Conservation (phyloP, 306 rosid species). For the Vigna trinervia region DNA sequence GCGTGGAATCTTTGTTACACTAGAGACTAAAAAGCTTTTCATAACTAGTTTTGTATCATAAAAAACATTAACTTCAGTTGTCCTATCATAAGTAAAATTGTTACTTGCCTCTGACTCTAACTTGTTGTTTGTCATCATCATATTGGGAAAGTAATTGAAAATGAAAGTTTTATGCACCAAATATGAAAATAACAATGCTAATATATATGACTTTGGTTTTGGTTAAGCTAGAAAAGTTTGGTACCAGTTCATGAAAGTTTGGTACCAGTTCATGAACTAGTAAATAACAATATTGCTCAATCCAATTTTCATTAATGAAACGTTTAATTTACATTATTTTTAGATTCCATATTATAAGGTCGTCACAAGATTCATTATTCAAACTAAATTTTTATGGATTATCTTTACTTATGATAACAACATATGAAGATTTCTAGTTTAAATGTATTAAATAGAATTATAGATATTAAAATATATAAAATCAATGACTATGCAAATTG, state of each 20-base stretch:
- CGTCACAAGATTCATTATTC: background rate
- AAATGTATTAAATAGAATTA: too few relatives aligned
- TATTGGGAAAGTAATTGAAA: background rate
- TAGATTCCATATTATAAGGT: background rate
- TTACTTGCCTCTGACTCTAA: background rate
- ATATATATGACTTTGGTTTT: too few relatives aligned
- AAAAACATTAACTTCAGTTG: background rate
- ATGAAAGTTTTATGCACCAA: background rate
- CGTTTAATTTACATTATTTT: background rate
- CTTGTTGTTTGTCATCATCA: background rate
- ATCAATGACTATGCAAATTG: too few relatives aligned
- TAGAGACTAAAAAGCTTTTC: constrained; percentile 15
- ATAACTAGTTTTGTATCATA: constrained; percentile 19
- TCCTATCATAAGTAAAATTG: constrained; percentile 2
- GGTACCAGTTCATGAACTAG: too few relatives aligned
- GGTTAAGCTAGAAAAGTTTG: too few relatives aligned
- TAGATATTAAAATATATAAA: too few relatives aligned
- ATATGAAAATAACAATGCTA: background rate
- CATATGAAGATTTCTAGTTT: too few relatives aligned
- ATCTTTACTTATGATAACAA: too few relatives aligned
- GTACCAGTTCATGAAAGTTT: too few relatives aligned
- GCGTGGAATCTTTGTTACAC: constrained; percentile 29
- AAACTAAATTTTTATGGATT: too few relatives aligned
- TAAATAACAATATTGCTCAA: background rate
- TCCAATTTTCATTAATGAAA: background rate